Base-by-base conservation (phyloP, 192 early-diverging fungal genomes). In the Bifiguratus adelaidae region DNA sequence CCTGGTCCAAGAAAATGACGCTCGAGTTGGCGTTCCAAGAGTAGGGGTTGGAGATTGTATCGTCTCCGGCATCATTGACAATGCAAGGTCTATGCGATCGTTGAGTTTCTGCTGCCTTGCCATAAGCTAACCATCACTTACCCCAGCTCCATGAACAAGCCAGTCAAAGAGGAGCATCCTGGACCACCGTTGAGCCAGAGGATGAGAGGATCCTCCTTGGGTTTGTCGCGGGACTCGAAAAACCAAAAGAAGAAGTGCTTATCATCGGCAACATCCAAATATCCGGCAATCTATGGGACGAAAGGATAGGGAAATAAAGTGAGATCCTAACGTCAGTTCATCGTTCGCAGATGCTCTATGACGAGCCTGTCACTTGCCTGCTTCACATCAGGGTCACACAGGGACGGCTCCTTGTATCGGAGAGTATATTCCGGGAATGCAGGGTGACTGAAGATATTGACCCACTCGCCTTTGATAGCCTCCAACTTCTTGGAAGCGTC, bases 191-290 rank as follows among this genome's bases (percentile, higher is more conserved):
- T 67, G 3, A 67, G 46, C 65, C 65, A 67, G 11, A 67, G 48
- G 30, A 56, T 52, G 20, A 67, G 20, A 12, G 58, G 58, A 42
- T 94, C 96, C 22, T 68, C 68, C 53, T 65, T 49, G 23, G 82
- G 82, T 48, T 79, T 75, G 56, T 77, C 65, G 55, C 90, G 84
- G 5, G 89, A 86, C 60, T 94, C 93, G 61, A 99, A 99, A 80
- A 99, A 97, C 93, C 91, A 94, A 61, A 89, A 92, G 76, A 89
- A 92, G 54, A 92, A 92, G 65, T 92, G 86, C 50, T 83, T 81
- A 50, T 82, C 78, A 19, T 56, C 50, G 22, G 57, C 81, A 30
- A 61, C 70, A 56, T 86, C 82, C 32, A 89, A 65, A 56, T 89
- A 86, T 34, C 84, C 86, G 43, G 76, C 77, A 63, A 83, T 83